phyloP scores from a whole-genome alignment of 1,284 basidiomycete species.

The Erythrobasidium hasegawianum region DNA sequence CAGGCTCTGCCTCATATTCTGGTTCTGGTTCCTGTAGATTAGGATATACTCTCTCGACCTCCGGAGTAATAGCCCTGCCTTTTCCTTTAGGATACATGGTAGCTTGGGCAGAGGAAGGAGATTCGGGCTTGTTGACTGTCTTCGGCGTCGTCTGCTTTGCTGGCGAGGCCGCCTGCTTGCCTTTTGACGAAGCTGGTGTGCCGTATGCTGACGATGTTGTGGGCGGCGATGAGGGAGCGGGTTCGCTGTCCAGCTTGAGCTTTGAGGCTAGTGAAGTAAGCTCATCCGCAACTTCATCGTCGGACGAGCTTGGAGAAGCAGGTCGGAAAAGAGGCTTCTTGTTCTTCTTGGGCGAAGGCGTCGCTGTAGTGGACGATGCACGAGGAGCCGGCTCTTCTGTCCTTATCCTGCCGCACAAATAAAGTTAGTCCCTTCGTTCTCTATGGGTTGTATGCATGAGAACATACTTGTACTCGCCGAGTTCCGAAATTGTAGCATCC shows the following conservation, averaged over 20 bases:
- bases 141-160: not conserved
- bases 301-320: constrained; percentile 26
- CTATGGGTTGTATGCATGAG: too few species aligned
- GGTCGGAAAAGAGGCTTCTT: constrained; percentile 36
- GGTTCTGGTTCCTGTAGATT: not conserved
- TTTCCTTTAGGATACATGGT: constrained; percentile 10
- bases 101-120: constrained; percentile 4
- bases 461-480: constrained; percentile 41
- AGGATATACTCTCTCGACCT: constrained; percentile 15
- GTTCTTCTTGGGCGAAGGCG: constrained; percentile 6
- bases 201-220: not conserved
- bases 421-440: too few species aligned
- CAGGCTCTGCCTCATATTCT: not conserved
- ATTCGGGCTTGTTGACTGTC: too few species aligned
- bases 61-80: not conserved
- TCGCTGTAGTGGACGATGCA: not conserved
- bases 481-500: constrained; percentile 35
- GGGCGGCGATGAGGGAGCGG: not conserved
- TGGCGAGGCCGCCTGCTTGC: constrained; percentile 6
- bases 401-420: not conserved
- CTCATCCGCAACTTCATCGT: constrained; percentile 33
- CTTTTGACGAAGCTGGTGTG: not conserved
- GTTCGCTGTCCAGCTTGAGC: constrained; percentile 35
- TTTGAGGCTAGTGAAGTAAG: constrained; percentile 36
- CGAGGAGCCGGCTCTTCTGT: not conserved